Evolutionary conservation across 2,329 filamentous ascomycete species (phyloP).

Genomic region (Phyllosticta citribraziliensis): DNA sequence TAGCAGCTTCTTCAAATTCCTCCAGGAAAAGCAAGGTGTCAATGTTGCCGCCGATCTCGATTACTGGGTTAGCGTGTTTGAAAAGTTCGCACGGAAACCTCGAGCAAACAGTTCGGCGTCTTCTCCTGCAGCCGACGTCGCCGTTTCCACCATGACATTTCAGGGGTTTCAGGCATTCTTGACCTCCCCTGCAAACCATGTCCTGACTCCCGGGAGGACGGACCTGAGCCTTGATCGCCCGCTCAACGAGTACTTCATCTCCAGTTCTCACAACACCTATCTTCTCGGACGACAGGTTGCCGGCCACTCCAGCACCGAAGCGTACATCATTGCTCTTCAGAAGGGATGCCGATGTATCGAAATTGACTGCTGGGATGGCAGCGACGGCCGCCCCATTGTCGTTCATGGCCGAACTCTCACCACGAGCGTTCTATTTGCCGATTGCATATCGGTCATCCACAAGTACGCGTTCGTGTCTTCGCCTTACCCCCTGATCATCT

Average conservation of each 20-base stretch:
- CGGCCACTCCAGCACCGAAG: slow-evolving; percentile 85
- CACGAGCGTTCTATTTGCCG: slow-evolving; percentile 76
- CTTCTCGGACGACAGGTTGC: slow-evolving; percentile 83
- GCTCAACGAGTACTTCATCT: slow-evolving; percentile 95
- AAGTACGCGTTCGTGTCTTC: slow-evolving; percentile 87
- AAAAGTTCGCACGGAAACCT: slow-evolving; percentile 45
- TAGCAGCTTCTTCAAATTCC: slow-evolving; percentile 65
- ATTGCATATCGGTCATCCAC: slow-evolving; percentile 87
- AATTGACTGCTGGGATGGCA: slow-evolving; percentile 96
- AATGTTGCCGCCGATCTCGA: slow-evolving; percentile 56
- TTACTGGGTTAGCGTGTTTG: slow-evolving; percentile 64
- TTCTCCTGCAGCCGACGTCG: slow-evolving; percentile 13
- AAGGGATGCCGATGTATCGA: slow-evolving; percentile 92
- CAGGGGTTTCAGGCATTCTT: slow-evolving; percentile 58
- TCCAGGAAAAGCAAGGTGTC: slow-evolving; percentile 64
- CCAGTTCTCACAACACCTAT: slow-evolving; percentile 97
- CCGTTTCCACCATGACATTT: slow-evolving; percentile 59
- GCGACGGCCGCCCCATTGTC: slow-evolving; percentile 77
- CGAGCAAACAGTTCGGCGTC: slow-evolving; percentile 5
- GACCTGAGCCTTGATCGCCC: slow-evolving; percentile 65
- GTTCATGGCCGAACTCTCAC: slow-evolving; percentile 87
- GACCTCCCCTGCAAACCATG: slow-evolving; percentile 47
- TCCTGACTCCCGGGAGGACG: slow-evolving; percentile 52
- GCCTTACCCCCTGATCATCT: slow-evolving; percentile 85
- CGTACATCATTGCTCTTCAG: slow-evolving; percentile 81